phyloP scores from a whole-genome alignment of 2,329 filamentous ascomycete genomes.

The Colletotrichum tropicale region DNA sequence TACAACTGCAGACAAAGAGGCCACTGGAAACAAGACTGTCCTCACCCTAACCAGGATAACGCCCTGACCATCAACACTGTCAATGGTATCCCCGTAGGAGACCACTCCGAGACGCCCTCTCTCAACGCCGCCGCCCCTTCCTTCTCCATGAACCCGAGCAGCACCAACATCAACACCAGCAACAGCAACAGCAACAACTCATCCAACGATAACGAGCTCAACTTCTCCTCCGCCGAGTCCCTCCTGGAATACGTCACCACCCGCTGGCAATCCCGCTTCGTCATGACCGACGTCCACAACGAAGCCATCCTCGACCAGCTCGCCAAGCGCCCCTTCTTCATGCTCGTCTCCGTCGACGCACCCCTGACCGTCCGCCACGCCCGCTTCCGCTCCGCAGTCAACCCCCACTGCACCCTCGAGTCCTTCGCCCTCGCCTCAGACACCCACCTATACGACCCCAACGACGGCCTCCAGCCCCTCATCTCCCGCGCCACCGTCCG shows the following conservation, averaged over 20 bases:
- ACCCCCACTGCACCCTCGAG: constrained; percentile 47
- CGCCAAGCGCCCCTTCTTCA: constrained; percentile 84
- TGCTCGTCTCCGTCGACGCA: constrained; percentile 90
- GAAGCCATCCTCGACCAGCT: constrained; percentile 77
- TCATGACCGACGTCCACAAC: constrained; percentile 82
- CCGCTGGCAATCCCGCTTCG: constrained; percentile 82
- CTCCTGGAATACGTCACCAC: constrained; percentile 87
- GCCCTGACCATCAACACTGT: background rate
- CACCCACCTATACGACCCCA: constrained; percentile 72
- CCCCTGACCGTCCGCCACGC: constrained; percentile 84
- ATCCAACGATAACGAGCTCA: constrained; percentile 26
- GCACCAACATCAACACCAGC: background rate
- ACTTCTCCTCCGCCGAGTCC: constrained; percentile 66
- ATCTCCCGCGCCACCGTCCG: constrained; percentile 83
- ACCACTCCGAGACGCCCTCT: background rate
- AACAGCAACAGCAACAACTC: constrained; percentile 53
- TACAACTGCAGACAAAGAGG: background rate
- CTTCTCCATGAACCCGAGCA: constrained; percentile 34
- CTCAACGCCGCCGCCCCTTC: constrained; percentile 48
- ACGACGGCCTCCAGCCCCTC: constrained; percentile 72
- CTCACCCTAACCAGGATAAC: background rate
- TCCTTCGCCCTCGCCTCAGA: constrained; percentile 68
- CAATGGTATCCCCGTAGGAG: background rate
- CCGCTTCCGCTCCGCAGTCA: constrained; percentile 66
- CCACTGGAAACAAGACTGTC: background rate